Evolutionary conservation across 2,329 filamentous ascomycete species (phyloP), one percentile per base, ranked within the genome.

Genomic region (Thielaviopsis ethacetica): DNA sequence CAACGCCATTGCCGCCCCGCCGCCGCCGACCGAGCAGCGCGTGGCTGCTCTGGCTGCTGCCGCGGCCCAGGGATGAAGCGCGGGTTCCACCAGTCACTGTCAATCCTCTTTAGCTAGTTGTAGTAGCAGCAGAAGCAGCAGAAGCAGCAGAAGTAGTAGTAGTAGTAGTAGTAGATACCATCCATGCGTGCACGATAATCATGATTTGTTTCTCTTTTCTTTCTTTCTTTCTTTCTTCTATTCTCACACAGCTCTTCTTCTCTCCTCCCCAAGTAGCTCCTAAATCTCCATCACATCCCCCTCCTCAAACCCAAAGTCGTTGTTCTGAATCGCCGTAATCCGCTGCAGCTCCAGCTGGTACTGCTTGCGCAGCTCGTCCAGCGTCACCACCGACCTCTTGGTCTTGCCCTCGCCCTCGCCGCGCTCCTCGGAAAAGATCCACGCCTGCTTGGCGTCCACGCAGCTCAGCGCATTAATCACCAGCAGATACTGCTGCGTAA

Each of bases 401-500:
- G 70, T 65, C 44, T 59, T 60, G 9, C 44, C 58, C 9, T 61
- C 62, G 4, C 62, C 64, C 41, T 64, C 64, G 1, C 52, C 58
- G 6, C 52, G n/a, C 70, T 76, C 71, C 64, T 79, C 73, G n/a
- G 74, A 70, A 54, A 80, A 83, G 68, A 95, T 81, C 80, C 94
- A 98, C 66, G 95, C 86, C 62, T 88, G 82, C 64, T 79, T 82
- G 60, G 83, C 76, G 54, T 87, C 83, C 49, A 96, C 89, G 63
- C 89, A 95, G 64, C 86, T 88, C 62, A 98, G 76, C 0, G 89
- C 85, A 68, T 98, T 98, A 73, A 98, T 95, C 52, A 98, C 79
- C 62, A 90, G 78, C n/a, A 97, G 74, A 66, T 95, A 93, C 66
- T 88, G 85, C 64, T 86, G 81, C 53, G 85, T 83, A 34, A 87